Evolutionary conservation across 2,329 filamentous ascomycete genomes (phyloP).

Genomic region (Trichoderma endophyticum): DNA sequence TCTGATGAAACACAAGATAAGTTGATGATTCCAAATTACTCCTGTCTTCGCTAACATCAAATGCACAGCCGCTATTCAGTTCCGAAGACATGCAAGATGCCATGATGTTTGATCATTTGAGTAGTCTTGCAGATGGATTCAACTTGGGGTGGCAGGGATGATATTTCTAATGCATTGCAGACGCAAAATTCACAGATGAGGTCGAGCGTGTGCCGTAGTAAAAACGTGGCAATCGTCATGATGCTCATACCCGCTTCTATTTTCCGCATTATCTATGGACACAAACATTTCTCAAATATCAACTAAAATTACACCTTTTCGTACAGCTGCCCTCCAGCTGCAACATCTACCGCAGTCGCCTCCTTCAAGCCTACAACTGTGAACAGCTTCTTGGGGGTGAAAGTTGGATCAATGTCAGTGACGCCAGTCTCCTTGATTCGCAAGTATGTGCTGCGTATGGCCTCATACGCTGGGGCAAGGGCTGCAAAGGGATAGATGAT

Average conservation of each 20-base stretch:
- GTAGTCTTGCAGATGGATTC: constrained; percentile 6
- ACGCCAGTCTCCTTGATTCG: constrained; percentile 40
- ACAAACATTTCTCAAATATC: neutral
- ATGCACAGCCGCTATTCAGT: neutral
- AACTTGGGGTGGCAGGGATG: constrained; percentile 3
- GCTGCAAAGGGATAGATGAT: constrained; percentile 47
- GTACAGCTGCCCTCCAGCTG: constrained; percentile 22
- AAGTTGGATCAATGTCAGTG: constrained; percentile 39
- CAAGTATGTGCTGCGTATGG: constrained; percentile 39
- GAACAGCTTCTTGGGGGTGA: constrained; percentile 48
- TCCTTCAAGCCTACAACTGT: constrained; percentile 51
- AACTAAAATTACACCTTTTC: neutral
- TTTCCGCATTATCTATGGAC: neutral
- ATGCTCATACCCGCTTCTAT: neutral
- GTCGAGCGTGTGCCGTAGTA: neutral
- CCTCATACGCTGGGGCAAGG: constrained; percentile 46
- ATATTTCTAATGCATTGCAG: neutral
- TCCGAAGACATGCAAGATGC: constrained; percentile 9
- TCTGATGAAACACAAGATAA: constrained; percentile 5
- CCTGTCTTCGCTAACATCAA: neutral
- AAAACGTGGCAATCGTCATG: neutral
- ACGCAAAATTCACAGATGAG: neutral
- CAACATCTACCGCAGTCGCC: constrained; percentile 45
- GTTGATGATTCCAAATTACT: neutral
- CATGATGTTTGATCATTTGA: constrained; percentile 11